phyloP scores from a whole-genome alignment of 495 filamentous ascomycete species.

The Elasticomyces elasticus region DNA sequence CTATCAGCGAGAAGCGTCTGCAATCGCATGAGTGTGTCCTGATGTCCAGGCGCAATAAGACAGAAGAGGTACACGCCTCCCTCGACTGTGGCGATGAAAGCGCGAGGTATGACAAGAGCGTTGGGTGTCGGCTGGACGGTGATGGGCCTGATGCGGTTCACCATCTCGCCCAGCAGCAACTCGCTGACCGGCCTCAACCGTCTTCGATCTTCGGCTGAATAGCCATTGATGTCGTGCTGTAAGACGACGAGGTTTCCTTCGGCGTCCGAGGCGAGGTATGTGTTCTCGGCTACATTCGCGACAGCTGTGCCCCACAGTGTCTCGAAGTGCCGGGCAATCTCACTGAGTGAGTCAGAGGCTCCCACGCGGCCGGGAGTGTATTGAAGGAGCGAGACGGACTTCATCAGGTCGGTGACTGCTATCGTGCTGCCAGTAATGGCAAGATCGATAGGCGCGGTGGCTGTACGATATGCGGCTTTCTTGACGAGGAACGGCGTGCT shows the following conservation, averaged over 20 bases:
- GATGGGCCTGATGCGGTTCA: conserved; percentile 66
- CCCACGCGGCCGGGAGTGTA: conserved; percentile 39
- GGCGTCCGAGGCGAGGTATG: conserved; percentile 69
- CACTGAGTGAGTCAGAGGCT: conserved; percentile 44
- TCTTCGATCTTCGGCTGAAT: conserved; percentile 61
- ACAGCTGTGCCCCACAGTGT: conserved; percentile 75
- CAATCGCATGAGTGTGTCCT: conserved; percentile 74
- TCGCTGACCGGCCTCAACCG: conserved; percentile 67
- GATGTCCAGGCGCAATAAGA: conserved; percentile 54
- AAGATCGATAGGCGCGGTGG: conserved; percentile 80
- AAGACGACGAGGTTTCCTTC: conserved; percentile 81
- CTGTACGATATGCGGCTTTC: conserved; percentile 63
- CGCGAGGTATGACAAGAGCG: conserved; percentile 64
- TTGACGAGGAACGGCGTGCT: conserved; percentile 44
- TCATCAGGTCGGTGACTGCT: conserved; percentile 87
- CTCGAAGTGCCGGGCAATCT: conserved; percentile 72
- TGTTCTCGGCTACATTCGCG: conserved; percentile 57
- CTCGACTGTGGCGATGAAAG: conserved; percentile 86
- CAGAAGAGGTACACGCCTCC: conserved; percentile 87
- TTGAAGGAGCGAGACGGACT: conserved; percentile 69
- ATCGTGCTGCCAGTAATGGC: conserved; percentile 55
- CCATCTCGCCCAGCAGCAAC: conserved; percentile 79
- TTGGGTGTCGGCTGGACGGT: conserved; percentile 48
- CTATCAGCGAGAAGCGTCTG: conserved; percentile 59
- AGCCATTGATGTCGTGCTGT: conserved; percentile 56